phyloP scores from a whole-genome alignment of 2,329 filamentous ascomycete genomes.

The Gremmenia infestans region DNA sequence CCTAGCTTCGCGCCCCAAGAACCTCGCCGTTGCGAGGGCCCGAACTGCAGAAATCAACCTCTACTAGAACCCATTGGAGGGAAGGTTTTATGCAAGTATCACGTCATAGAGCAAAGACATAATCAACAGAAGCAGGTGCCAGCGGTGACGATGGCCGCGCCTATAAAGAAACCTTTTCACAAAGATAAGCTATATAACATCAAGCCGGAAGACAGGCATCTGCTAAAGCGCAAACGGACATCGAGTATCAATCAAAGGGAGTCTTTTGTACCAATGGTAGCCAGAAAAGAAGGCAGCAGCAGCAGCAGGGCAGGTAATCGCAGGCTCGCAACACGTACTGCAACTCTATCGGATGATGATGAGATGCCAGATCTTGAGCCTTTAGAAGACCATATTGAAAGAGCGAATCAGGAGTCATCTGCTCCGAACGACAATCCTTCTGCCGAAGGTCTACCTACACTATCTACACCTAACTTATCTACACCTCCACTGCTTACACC shows the following conservation, averaged over 20 bases:
- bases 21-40: not conserved
- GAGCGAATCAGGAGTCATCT: not conserved
- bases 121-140: constrained; percentile 1
- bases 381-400: not conserved
- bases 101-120: constrained; percentile 1
- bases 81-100: not conserved
- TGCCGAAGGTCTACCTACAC: no score
- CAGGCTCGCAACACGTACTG: not conserved
- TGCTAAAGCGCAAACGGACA: not conserved
- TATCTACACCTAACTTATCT: not conserved
- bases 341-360: not conserved
- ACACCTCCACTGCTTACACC: not conserved
- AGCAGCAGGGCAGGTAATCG: no score
- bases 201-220: not conserved
- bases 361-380: not conserved
- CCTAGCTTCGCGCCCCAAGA: not conserved
- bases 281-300: no score
- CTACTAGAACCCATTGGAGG: not conserved
- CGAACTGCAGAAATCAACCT: not conserved
- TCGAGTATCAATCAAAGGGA: no score
- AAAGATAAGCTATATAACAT: constrained; percentile 18
- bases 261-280: no score
- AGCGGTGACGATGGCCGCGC: not conserved
- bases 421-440: not conserved
- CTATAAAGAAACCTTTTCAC: constrained; percentile 4